Evolutionary conservation across 129 eudicot genomes (phyloP), one percentile per base, ranked within the genome.

Genomic region (sunflower (Helianthus annuus)): DNA sequence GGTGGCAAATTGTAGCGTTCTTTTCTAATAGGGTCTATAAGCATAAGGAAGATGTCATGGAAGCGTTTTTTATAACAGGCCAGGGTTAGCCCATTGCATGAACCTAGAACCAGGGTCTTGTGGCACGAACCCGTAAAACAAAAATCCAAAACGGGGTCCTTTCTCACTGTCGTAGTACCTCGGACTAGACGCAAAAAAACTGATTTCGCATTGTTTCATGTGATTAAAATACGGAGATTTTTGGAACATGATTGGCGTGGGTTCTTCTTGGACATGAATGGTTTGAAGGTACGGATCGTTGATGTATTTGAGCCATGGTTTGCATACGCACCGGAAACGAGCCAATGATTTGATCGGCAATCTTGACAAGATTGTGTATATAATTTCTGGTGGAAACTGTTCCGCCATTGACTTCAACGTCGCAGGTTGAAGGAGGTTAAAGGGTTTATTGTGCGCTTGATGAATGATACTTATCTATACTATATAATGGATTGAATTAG

Each of bases 221-320:
- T 27, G 32, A 27, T 27, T 27, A 27, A 27, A 27, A 27, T 27
- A 27, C 1, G 1, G 32, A 19, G 22, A 19, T 19, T 19, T 19
- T 19, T 19, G 22, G n/a, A 68, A 29, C 7, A 51, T 34, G 14
- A 51, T 12, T 2, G 62, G 63, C 4, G 44, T 69, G 48, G 48
- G 73, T 52, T 69, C 38, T 15, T 69, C 62, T 9, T 34, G 10
- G 15, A 34, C 34, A 9, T 53, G 60, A 48, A 69, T 69, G 34
- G 57, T 32, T 49, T 48, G 4, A 8, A 68, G 72, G 60, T 48
- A n/a, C 32, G 60, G 72, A 29, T 68, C 45, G 16, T 51, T n/a
- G 48, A 49, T 52, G 6, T 9, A 69, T 34, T 69, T 5, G 27
- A 63, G 15, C 49, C 68, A 38, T 32, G 10, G 0, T 61, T 61